Base-by-base conservation (phyloP, 2,329 filamentous ascomycete species). In the Nannizziopsis barbatae region DNA sequence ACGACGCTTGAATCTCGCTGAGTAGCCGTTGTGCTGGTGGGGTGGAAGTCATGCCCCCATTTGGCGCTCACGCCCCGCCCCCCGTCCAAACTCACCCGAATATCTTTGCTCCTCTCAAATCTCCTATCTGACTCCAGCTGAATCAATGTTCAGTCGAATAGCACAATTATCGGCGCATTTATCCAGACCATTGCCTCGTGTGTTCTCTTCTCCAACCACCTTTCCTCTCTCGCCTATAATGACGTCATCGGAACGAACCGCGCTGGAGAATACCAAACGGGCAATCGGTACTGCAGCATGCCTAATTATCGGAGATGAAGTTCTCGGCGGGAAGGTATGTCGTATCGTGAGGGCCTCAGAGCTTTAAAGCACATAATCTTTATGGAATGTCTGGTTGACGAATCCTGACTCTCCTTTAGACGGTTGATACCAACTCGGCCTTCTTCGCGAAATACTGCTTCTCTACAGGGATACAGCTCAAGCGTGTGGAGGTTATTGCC, bases 281-380 rank as follows among this genome's bases (percentile, higher is more conserved):
- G 80, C 76, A 52, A 93, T 96, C 57, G 81, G 87, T 62, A 95
- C 89, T 41, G 92, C 90, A 9, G 90, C 84, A 49, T 94, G 87
- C 65, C 70, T 96, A 55, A 88, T 98, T 52, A 96, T 98, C 59
- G 90, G 90, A n/a, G 90, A 96, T 68, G 90, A 95, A 66, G 88
- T 96, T 4, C 74, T 96, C 3, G 89, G 88, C 17, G 90, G 92
- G 58, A 96, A 96, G 83, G 89, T 87, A 65, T 55, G 71, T 60
- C 45, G 46, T 42, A n/a, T 17, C 36, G 15, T 27, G 3, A 10
- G n/a, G 15, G 15, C 9, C 4, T 8, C 15, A 5, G n/a, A 20
- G 27, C 18, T n/a, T 30, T 9, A 27, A n/a, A 20, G 12, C 12
- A 30, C 30, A 32, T 10, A 15, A 17, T 15, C 18, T 41, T 41